Evolutionary conservation across 1,284 basidiomycete species (phyloP).

Genomic region (Caloboletus firmus): DNA sequence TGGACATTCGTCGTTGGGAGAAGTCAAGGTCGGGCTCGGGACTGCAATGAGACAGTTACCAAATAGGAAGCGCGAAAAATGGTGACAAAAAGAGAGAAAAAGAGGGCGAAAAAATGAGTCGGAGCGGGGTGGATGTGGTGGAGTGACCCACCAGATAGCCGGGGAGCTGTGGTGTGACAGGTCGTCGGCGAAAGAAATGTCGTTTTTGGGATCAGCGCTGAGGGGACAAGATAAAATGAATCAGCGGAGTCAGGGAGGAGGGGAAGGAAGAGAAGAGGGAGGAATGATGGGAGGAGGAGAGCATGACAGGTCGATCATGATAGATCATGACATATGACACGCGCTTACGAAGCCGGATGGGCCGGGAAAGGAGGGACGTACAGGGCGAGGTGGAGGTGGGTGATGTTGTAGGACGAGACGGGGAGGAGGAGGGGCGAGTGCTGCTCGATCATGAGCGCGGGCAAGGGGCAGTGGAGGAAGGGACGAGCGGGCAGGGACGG

Average conservation of each 20-base stretch:
- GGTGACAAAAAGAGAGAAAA: constrained; percentile 6
- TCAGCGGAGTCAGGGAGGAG: constrained; percentile 5
- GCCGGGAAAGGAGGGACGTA: constrained; percentile 37
- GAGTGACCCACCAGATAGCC: constrained; percentile 46
- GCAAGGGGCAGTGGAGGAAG: constrained; percentile 15
- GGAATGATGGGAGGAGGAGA: constrained; percentile 7
- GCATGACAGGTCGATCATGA: constrained; percentile 29
- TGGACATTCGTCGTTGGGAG: constrained; percentile 59
- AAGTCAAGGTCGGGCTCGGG: constrained; percentile 49
- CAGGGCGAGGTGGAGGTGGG: constrained; percentile 60
- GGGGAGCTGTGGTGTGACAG: constrained; percentile 51
- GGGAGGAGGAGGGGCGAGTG: constrained; percentile 36
- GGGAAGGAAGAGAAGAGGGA: neutral
- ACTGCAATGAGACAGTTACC: constrained; percentile 26
- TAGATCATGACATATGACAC: constrained; percentile 34
- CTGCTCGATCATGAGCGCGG: constrained; percentile 45
- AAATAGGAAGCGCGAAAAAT: constrained; percentile 17
- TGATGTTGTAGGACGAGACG: constrained; percentile 61
- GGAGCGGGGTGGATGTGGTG: constrained; percentile 20
- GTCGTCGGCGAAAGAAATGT: constrained; percentile 41
- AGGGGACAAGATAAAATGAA: constrained; percentile 9
- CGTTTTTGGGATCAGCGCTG: constrained; percentile 43
- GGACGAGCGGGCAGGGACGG: constrained; percentile 7
- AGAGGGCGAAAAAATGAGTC: constrained; percentile 17
- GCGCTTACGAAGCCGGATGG: constrained; percentile 17